Percentiles rank a stretch among this genome's conserved stretches.
phyloP scores from a whole-genome alignment of 1,284 basidiomycete genomes.

The Irpex lacteus region DNA sequence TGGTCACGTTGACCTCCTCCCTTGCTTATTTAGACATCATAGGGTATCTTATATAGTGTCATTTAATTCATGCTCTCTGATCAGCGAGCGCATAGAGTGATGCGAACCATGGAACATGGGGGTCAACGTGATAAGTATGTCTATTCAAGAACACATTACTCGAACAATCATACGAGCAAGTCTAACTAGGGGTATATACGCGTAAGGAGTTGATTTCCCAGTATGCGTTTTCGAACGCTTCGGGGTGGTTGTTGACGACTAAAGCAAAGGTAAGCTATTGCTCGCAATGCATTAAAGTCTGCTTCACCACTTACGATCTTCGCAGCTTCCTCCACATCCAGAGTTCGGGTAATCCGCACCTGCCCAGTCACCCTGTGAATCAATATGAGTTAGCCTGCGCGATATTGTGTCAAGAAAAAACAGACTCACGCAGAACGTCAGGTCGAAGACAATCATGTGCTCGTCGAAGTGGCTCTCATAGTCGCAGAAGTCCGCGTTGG shows the following conservation, averaged over 20 bases:
- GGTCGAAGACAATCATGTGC: slow-evolving; percentile 49
- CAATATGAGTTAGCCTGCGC: neutral
- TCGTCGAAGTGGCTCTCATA: slow-evolving; percentile 42
- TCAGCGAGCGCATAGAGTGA: neutral
- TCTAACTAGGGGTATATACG: slow-evolving; percentile 19
- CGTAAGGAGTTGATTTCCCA: slow-evolving; percentile 40
- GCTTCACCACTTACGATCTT: slow-evolving; percentile 34
- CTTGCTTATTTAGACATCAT: neutral
- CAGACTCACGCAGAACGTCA: slow-evolving; percentile 46
- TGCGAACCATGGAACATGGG: too few species aligned
- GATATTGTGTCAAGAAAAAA: neutral
- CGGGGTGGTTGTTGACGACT: slow-evolving; percentile 41
- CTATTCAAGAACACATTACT: neutral
- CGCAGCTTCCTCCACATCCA: slow-evolving; percentile 25
- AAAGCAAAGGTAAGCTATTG: neutral
- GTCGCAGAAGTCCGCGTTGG: slow-evolving; percentile 36
- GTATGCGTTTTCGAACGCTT: slow-evolving; percentile 45
- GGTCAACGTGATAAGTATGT: neutral
- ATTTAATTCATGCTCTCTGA: neutral
- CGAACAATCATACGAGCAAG: neutral
- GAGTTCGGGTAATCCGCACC: slow-evolving; percentile 24
- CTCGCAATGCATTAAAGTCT: neutral
- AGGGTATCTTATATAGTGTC: neutral
- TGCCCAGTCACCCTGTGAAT: slow-evolving; percentile 49
- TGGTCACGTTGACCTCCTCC: neutral